Conservation (phyloP, 805 yeast genomes). For the Saccharomycopsis capsularis region DNA sequence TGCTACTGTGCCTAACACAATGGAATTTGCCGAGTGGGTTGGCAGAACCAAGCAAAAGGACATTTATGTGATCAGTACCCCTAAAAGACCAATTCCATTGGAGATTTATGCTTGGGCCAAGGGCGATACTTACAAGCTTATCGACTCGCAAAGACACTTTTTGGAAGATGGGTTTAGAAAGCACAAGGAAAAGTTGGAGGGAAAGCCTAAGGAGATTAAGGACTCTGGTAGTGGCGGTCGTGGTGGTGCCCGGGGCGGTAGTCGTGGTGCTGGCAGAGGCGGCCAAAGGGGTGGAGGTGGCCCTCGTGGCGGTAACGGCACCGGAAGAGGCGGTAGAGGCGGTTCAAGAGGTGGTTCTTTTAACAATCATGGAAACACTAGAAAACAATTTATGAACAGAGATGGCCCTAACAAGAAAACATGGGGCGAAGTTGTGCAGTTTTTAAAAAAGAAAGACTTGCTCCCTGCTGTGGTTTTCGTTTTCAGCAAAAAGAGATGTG, state of each 20-base stretch:
- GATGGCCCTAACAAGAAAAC: slow-evolving; percentile 75
- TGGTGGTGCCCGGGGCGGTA: slow-evolving; percentile 27
- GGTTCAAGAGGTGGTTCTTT: slow-evolving; percentile 20
- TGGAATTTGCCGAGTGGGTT: slow-evolving; percentile 97
- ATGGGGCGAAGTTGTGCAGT: slow-evolving; percentile 69
- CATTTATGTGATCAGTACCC: slow-evolving; percentile 92
- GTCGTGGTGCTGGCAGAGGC: slow-evolving; percentile 34
- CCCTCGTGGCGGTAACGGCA: slow-evolving; percentile 27
- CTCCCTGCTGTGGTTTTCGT: slow-evolving; percentile 92
- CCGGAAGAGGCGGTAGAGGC: slow-evolving; percentile 25
- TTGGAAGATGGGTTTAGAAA: slow-evolving; percentile 53
- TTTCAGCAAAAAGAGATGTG: slow-evolving; percentile 88
- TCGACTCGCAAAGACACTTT: slow-evolving; percentile 69
- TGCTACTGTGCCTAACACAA: slow-evolving; percentile 98
- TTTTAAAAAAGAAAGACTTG: slow-evolving; percentile 57
- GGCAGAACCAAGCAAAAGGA: slow-evolving; percentile 96
- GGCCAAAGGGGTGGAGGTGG: slow-evolving; percentile 30
- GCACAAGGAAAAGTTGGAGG: slow-evolving; percentile 48
- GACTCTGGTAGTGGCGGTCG: slow-evolving; percentile 35
- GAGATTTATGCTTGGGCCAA: slow-evolving; percentile 85
- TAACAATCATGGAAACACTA: slow-evolving; percentile 26
- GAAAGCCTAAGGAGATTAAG: slow-evolving; percentile 33
- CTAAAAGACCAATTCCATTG: slow-evolving; percentile 93
- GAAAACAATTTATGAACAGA: slow-evolving; percentile 33
- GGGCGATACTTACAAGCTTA: slow-evolving; percentile 60